These are phyloP conservation scores for Backusella macrospora DNA, from an alignment of 192 early-diverging fungal genomes.

Conservation along the genomic window DNA sequence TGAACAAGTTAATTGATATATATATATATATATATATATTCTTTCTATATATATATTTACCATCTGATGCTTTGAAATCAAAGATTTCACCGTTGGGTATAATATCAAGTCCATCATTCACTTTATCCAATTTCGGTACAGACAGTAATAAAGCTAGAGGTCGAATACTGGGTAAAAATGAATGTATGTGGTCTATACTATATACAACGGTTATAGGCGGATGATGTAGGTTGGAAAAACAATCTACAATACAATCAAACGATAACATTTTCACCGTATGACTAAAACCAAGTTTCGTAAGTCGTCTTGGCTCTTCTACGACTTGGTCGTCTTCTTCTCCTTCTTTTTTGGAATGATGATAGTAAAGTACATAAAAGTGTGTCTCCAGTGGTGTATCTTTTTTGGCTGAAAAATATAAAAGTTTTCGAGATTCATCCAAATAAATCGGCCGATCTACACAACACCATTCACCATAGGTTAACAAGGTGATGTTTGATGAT, in stretches of 20 bases:
- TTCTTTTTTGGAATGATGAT: background rate
- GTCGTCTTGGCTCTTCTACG: constrained; percentile 20
- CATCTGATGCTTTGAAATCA: constrained; percentile 24
- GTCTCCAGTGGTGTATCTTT: constrained; percentile 58
- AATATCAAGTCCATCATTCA: background rate
- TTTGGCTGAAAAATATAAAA: constrained; percentile 67
- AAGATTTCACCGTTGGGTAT: constrained; percentile 30
- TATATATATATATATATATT: background rate
- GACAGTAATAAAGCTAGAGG: background rate
- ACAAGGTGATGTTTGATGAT: constrained; percentile 32
- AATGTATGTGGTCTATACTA: background rate
- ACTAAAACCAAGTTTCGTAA: constrained; percentile 55
- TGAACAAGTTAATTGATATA: background rate
- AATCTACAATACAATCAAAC: constrained; percentile 48
- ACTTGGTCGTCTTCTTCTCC: no score
- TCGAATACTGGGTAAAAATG: background rate
- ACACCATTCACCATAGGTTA: constrained; percentile 63
- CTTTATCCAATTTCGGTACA: background rate
- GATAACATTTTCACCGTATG: constrained; percentile 45
- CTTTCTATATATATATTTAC: constrained; percentile 5
- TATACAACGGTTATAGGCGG: constrained; percentile 31
- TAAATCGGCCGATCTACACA: constrained; percentile 59
- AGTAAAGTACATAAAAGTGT: constrained; percentile 63
- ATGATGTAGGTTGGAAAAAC: constrained; percentile 49
- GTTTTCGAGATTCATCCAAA: constrained; percentile 50